phyloP scores from a whole-genome alignment of 106 monocot genomes.

The Amphibolis antarctica region DNA sequence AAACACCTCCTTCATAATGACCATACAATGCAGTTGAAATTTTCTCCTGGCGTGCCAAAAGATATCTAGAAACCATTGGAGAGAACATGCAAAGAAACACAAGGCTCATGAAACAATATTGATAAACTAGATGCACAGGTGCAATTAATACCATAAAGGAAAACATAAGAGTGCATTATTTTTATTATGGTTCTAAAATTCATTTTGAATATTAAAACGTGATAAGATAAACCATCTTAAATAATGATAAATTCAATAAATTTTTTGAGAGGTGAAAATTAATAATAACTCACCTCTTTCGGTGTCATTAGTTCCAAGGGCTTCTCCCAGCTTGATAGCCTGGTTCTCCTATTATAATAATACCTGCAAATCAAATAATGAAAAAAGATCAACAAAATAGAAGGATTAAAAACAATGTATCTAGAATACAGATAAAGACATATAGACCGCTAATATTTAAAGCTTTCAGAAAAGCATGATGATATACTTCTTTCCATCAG shows the following conservation, averaged over 20 bases:
- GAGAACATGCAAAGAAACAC: constrained; percentile 54
- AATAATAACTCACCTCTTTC: constrained; percentile 65
- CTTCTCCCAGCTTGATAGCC: constrained; percentile 94
- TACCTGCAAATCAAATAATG: constrained; percentile 32
- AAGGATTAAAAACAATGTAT: too few relatives aligned
- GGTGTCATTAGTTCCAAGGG: constrained; percentile 88
- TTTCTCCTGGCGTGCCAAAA: constrained; percentile 68
- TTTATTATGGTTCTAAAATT: background rate
- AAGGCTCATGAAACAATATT: constrained; percentile 17
- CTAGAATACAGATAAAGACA: background rate
- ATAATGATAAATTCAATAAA: background rate
- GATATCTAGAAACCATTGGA: constrained; percentile 66
- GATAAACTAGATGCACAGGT: background rate
- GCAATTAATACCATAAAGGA: constrained; percentile 3
- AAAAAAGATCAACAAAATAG: background rate
- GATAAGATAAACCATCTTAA: constrained; percentile 1
- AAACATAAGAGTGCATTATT: background rate
- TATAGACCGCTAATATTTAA: background rate
- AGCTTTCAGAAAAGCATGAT: background rate
- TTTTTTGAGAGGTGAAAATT: too few relatives aligned
- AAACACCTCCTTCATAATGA: constrained; percentile 68
- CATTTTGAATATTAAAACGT: background rate
- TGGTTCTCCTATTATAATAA: constrained; percentile 91
- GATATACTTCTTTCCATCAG: constrained; percentile 81
- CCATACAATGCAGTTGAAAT: constrained; percentile 38